Conservation (phyloP, 2,329 filamentous ascomycete genomes). For the Fusarium avenaceum region DNA sequence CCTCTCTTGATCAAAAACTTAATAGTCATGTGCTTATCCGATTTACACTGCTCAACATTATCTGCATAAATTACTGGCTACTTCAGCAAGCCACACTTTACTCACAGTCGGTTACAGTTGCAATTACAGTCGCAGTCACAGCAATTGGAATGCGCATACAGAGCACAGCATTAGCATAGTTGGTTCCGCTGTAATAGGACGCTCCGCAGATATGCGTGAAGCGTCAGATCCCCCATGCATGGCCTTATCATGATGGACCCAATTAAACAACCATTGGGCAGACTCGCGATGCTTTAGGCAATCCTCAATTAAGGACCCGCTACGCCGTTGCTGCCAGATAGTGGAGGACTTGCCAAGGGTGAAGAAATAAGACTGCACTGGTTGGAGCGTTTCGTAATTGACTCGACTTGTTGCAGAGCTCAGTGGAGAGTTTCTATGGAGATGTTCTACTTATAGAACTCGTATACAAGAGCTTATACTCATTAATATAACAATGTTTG, state of each 20-base stretch:
- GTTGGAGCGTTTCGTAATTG: too few species aligned
- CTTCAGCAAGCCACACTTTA: conserved; percentile 16
- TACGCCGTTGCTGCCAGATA: conserved; percentile 22
- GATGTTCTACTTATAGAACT: neutral
- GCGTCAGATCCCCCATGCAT: conserved; percentile 50
- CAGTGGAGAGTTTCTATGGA: too few species aligned
- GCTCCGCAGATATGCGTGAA: conserved; percentile 44
- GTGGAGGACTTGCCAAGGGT: conserved; percentile 29
- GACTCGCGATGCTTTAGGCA: conserved; percentile 28
- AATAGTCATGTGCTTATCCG: conserved; percentile 14
- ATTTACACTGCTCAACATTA: conserved; percentile 25
- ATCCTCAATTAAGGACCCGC: conserved; percentile 17
- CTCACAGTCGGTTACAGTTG: conserved; percentile 17
- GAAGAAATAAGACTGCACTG: conserved; percentile 26
- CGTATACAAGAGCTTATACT: too few species aligned
- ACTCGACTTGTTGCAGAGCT: neutral
- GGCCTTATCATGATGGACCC: conserved; percentile 46
- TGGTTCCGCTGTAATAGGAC: conserved; percentile 41
- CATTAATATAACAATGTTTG: too few species aligned
- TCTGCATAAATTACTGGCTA: conserved; percentile 14
- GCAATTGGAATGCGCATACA: conserved; percentile 15
- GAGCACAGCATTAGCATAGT: conserved; percentile 12
- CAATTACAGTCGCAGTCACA: conserved; percentile 13
- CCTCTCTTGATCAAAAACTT: neutral
- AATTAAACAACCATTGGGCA: conserved; percentile 35